These are phyloP conservation scores for Nemania sp. DNA, from an alignment of 2,329 filamentous ascomycete species.

Conservation along the genomic window DNA sequence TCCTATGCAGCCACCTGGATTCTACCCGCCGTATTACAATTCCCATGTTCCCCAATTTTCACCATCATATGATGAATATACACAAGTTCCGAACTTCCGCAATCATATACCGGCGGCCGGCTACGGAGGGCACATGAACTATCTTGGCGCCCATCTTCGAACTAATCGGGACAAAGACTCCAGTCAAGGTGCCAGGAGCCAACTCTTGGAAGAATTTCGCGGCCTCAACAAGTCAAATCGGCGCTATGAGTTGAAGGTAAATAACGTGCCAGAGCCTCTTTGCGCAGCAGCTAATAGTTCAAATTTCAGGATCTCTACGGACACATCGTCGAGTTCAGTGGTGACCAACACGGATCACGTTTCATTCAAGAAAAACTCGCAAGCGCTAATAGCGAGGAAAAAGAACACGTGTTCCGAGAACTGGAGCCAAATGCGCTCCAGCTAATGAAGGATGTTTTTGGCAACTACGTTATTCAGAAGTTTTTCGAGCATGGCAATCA, in stretches of 20 bases:
- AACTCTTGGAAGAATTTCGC: conserved; percentile 79
- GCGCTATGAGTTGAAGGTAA: conserved; percentile 78
- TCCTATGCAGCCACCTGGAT: conserved; percentile 36
- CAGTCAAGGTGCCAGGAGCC: conserved; percentile 68
- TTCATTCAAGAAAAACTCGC: conserved; percentile 95
- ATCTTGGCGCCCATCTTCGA: conserved; percentile 40
- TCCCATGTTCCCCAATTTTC: conserved; percentile 45
- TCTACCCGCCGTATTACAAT: conserved; percentile 45
- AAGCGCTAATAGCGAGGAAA: conserved; percentile 92
- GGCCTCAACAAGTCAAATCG: conserved; percentile 71
- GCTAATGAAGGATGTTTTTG: conserved; percentile 95
- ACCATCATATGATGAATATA: conserved; percentile 44
- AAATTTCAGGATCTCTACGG: conserved; percentile 73
- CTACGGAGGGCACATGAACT: conserved; percentile 41
- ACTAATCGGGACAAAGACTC: conserved; percentile 61
- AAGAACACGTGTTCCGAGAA: conserved; percentile 86
- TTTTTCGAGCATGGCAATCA: conserved; percentile 96
- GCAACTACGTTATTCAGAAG: conserved; percentile 98
- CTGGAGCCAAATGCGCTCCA: conserved; percentile 83
- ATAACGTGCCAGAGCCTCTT: conserved; percentile 6
- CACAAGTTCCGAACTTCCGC: conserved; percentile 42
- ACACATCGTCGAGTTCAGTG: conserved; percentile 90
- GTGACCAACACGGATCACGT: conserved; percentile 92
- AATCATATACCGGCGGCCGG: conserved; percentile 42
- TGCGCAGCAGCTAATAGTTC: conserved; percentile 23